Conservation (phyloP, 2,329 filamentous ascomycete species). For the Cordyceps pruinosa region DNA sequence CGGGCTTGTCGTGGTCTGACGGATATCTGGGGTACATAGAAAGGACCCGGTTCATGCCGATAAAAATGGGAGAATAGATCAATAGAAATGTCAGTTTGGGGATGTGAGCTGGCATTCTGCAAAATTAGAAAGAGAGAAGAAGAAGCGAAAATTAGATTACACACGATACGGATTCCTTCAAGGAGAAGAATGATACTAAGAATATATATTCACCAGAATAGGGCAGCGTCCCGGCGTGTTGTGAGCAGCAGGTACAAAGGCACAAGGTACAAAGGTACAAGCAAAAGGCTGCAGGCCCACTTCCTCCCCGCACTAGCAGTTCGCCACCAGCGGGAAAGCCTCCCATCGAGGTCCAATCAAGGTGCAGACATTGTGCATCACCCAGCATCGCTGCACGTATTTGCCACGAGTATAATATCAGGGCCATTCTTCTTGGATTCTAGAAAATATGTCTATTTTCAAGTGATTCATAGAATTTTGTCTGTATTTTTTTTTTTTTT, state of each 20-base stretch:
- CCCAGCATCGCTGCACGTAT: background rate
- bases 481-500: too few relatives aligned
- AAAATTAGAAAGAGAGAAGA: background rate
- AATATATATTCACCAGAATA: too few relatives aligned
- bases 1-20: background rate
- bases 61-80: background rate
- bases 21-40: background rate
- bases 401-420: background rate
- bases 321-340: background rate
- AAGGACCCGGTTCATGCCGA: background rate
- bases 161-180: too few relatives aligned
- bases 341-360: constrained; percentile 3
- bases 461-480: too few relatives aligned
- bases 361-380: background rate
- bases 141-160: too few relatives aligned
- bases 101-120: background rate
- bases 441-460: background rate
- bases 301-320: background rate
- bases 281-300: too few relatives aligned
- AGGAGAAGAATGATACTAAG: too few relatives aligned
- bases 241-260: too few relatives aligned
- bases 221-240: too few relatives aligned
- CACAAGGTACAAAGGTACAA: background rate
- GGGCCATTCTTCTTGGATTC: background rate
- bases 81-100: background rate